These are phyloP conservation scores for Xerocomellus dryophilus DNA, from an alignment of 768 basidiomycete species.

Conservation along the genomic window DNA sequence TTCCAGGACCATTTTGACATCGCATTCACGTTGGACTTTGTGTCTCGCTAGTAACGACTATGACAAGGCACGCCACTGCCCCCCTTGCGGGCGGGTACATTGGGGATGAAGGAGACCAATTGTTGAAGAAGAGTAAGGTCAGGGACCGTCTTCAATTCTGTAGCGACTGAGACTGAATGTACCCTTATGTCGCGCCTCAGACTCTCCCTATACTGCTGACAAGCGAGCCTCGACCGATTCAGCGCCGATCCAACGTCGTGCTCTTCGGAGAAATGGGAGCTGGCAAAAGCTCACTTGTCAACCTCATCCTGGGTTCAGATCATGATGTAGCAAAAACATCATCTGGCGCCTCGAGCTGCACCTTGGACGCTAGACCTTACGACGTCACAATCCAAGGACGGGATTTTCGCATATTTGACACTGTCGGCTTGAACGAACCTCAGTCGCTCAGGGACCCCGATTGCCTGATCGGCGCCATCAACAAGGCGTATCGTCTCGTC, in stretches of 20 bases:
- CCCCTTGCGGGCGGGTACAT: background rate
- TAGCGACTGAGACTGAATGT: conserved; percentile 6
- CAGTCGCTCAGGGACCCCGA: conserved; percentile 24
- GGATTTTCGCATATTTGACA: conserved; percentile 34
- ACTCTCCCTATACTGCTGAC: conserved; percentile 1
- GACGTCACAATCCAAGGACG: conserved; percentile 13
- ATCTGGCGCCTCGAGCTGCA: conserved; percentile 32
- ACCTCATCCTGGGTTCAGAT: conserved; percentile 34
- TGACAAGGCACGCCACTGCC: conserved; percentile 4
- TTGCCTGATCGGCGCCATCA: conserved; percentile 29
- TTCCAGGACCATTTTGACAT: background rate
- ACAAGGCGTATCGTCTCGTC: conserved; percentile 36
- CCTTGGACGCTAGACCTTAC: conserved; percentile 32
- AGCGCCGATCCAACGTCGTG: conserved; percentile 22
- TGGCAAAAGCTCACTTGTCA: conserved; percentile 44
- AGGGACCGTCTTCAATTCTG: background rate
- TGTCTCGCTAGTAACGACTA: background rate
- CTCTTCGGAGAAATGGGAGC: conserved; percentile 32
- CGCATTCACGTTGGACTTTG: background rate
- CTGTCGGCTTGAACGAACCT: conserved; percentile 33
- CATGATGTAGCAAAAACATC: conserved; percentile 28
- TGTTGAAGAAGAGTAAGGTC: conserved; percentile 12
- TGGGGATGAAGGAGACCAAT: background rate
- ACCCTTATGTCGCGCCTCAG: background rate
- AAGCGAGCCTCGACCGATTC: conserved; percentile 8